Base-by-base conservation (phyloP, 2,329 filamentous ascomycete species). In the Ophiostoma angusticollis region DNA sequence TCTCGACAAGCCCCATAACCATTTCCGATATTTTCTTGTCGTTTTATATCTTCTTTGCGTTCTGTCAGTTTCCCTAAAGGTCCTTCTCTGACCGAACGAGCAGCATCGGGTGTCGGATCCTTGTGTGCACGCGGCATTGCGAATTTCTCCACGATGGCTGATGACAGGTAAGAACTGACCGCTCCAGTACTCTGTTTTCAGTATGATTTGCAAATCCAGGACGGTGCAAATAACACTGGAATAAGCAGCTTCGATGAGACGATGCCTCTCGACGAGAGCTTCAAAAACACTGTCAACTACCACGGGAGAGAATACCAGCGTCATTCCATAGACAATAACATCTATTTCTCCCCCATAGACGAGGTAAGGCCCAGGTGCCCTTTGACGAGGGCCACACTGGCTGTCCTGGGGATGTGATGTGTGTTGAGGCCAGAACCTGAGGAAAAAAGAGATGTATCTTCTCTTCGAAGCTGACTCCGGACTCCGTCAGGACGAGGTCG, bases 291-390 rank as follows among this genome's bases (percentile, higher is more conserved):
- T 5, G 58, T 80, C 42, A 62, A 64, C 13, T 62, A 78, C 47
- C 64, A 78, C 54, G 75, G 74, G 44, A 68, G 81, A 52, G 65
- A 69, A 33, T 85, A 75, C 54, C 80, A 85, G 48, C 68, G 68
- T 52, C 76, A 78, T 59, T 70, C 80, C 16, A 56, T 84, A 38
- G 67, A 76, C 22, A 74, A 79, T 48, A 64, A 63, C 25, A 69
- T 74, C 45, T 82, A 81, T 54, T 78, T 81, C 49, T 72, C 65
- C 32, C 81, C 81, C 8, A 64, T 81, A 41, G 81, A 85, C 52
- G 78, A 84, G 65, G 81, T 83, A 64, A 50, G 59, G 49, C 23
- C 41, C 18, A 14, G 12, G n/a, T 9, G 16, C 24, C 32, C 18
- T 31, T 27, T 11, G 23, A 14, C 13, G 9, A 31, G 18, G 21